These are phyloP conservation scores for Pyracantha coccinea DNA, from an alignment of 331 rosid species.

Conservation along the genomic window DNA sequence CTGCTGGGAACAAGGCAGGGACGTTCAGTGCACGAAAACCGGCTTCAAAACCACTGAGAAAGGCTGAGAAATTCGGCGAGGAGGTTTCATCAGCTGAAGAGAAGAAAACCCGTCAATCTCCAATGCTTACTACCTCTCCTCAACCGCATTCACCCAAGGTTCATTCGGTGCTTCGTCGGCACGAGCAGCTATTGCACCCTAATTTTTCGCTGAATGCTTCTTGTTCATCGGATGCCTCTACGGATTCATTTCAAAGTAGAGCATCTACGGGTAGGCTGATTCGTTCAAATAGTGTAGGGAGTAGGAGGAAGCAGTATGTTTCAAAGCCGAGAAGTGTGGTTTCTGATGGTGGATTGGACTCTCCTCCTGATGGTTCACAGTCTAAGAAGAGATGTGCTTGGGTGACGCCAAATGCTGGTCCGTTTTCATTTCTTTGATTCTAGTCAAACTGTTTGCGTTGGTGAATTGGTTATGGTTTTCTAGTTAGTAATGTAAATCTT, in stretches of 20 bases:
- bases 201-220: conserved; percentile 72
- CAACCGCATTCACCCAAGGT: conserved; percentile 41
- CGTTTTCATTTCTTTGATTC: conserved; percentile 20
- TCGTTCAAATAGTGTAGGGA: conserved; percentile 48
- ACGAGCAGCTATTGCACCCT: conserved; percentile 64
- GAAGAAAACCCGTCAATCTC: conserved; percentile 40
- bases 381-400: conserved; percentile 71
- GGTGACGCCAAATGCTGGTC: conserved; percentile 87
- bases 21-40: conserved; percentile 44
- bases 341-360: conserved; percentile 58
- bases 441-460: background rate
- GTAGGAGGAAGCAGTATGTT: conserved; percentile 47
- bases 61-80: conserved; percentile 41
- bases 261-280: conserved; percentile 78
- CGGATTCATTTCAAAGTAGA: conserved; percentile 75
- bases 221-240: conserved; percentile 82
- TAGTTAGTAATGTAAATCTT: background rate
- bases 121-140: conserved; percentile 35
- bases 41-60: conserved; percentile 49
- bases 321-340: conserved; percentile 72
- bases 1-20: conserved; percentile 67
- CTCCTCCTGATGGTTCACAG: conserved; percentile 44
- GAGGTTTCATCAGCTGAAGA: conserved; percentile 44
- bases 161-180: conserved; percentile 61
- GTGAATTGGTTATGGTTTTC: background rate